Conservation (phyloP, 1,284 basidiomycete genomes). For the Mycena citricolor region DNA sequence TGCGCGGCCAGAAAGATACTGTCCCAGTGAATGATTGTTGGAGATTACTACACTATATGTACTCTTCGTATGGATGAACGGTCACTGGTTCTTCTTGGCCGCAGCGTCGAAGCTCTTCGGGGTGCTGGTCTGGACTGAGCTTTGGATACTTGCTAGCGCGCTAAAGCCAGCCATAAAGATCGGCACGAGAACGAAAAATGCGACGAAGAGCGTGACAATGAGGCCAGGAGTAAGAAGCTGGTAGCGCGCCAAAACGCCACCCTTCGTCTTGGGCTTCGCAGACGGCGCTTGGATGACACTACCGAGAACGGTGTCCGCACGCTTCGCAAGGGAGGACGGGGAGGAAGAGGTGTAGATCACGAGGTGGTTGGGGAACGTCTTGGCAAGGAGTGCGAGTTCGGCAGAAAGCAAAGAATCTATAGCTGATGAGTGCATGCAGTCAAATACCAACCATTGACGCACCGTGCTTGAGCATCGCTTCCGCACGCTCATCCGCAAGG, state of each 20-base stretch:
- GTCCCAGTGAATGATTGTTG: too few species aligned
- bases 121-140: constrained; percentile 58
- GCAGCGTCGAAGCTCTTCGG: constrained; percentile 67
- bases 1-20: too few species aligned
- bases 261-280: constrained; percentile 39
- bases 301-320: constrained; percentile 29
- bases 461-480: constrained; percentile 53
- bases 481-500: constrained; percentile 41
- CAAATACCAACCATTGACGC: constrained; percentile 27
- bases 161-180: constrained; percentile 64
- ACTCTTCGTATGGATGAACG: too few species aligned
- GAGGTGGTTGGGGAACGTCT: constrained; percentile 55
- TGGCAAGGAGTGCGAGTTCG: constrained; percentile 49
- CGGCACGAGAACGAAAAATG: constrained; percentile 73
- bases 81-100: constrained; percentile 84
- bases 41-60: too few species aligned
- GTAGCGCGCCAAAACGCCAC: constrained; percentile 71
- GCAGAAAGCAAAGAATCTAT: constrained; percentile 43
- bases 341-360: constrained; percentile 63
- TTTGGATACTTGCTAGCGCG: constrained; percentile 77
- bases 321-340: constrained; percentile 36
- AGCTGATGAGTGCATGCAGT: constrained; percentile 19
- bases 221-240: constrained; percentile 81
- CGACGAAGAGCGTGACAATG: constrained; percentile 67
- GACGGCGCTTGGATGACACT: constrained; percentile 24